Percentiles rank a stretch among this genome's conserved stretches.
phyloP scores from a whole-genome alignment of 371 early-diverging fungal species.

The Nematocida sp. region DNA sequence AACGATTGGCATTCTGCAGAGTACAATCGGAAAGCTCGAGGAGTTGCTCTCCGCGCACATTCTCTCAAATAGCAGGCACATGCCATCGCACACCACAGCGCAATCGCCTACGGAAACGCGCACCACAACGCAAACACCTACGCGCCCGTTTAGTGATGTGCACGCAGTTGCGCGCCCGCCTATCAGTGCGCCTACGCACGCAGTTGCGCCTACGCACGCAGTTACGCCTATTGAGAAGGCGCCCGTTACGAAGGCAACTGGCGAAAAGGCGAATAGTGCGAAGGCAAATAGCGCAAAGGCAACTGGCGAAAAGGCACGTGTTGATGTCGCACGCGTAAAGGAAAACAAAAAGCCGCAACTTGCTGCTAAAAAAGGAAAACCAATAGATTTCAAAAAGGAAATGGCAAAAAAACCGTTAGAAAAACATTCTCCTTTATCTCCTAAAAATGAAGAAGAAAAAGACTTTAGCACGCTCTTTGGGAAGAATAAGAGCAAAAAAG shows the following conservation, averaged over 20 bases:
- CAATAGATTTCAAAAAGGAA: constrained; percentile 29
- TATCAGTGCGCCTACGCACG: too few relatives aligned
- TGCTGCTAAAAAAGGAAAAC: constrained; percentile 2
- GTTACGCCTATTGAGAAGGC: too few relatives aligned
- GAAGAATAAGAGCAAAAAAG: constrained; percentile 35
- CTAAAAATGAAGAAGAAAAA: constrained; percentile 21
- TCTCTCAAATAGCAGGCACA: constrained; percentile 13
- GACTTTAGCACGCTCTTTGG: constrained; percentile 54
- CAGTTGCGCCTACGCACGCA: too few relatives aligned
- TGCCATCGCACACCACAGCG: neutral
- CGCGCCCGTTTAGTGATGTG: neutral
- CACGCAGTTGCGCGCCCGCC: too few relatives aligned
- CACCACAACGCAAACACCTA: neutral
- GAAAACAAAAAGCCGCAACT: neutral
- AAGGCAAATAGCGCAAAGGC: too few relatives aligned
- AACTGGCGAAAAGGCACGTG: too few relatives aligned
- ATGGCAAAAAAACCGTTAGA: too few relatives aligned
- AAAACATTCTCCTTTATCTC: constrained; percentile 7
- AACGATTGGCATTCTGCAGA: constrained; percentile 47
- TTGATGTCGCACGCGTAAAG: neutral
- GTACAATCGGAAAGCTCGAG: constrained; percentile 36
- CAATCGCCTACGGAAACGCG: neutral
- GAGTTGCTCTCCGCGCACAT: constrained; percentile 33
- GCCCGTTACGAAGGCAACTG: too few relatives aligned
- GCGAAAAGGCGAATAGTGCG: too few relatives aligned